phyloP scores from a whole-genome alignment of 495 filamentous ascomycete species.

The Penicillium nucicola region DNA sequence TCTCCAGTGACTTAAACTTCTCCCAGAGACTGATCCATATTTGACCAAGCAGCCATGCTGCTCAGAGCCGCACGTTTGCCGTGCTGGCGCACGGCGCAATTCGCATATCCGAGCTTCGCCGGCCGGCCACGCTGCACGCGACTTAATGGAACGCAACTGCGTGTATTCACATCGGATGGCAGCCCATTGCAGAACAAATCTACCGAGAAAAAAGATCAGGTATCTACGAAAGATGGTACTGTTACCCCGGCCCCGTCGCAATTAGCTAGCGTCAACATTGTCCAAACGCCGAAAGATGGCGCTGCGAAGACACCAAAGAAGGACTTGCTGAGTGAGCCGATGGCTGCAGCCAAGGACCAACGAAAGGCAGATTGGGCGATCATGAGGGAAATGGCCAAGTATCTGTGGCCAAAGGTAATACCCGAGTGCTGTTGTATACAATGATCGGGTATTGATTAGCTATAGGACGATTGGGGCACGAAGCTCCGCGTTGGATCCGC shows the following conservation, averaged over 20 bases:
- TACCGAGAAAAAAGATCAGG: slow-evolving; percentile 9
- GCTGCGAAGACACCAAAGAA: slow-evolving; percentile 41
- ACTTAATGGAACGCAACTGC: slow-evolving; percentile 25
- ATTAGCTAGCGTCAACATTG: slow-evolving; percentile 15
- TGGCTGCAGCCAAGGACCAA: slow-evolving; percentile 72
- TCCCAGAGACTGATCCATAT: neutral
- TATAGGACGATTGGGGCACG: slow-evolving; percentile 69
- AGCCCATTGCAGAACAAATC: slow-evolving; percentile 18
- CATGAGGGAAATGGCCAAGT: slow-evolving; percentile 93
- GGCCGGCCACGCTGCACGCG: slow-evolving; percentile 26
- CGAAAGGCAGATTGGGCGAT: slow-evolving; percentile 97
- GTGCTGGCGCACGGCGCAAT: slow-evolving; percentile 37
- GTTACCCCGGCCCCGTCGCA: slow-evolving; percentile 14
- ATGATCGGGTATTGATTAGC: slow-evolving; percentile 3
- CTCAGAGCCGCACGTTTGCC: slow-evolving; percentile 41
- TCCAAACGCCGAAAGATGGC: slow-evolving; percentile 19
- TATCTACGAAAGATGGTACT: slow-evolving; percentile 6
- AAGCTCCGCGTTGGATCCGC: slow-evolving; percentile 81
- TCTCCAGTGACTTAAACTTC: neutral
- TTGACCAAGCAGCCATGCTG: slow-evolving; percentile 34
- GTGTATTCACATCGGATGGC: slow-evolving; percentile 24
- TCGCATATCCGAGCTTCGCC: slow-evolving; percentile 28
- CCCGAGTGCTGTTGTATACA: neutral
- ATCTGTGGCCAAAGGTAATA: slow-evolving; percentile 88
- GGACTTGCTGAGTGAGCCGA: slow-evolving; percentile 53